Evolutionary conservation across 768 basidiomycete species (phyloP).

Genomic region (Grammothele lineata): DNA sequence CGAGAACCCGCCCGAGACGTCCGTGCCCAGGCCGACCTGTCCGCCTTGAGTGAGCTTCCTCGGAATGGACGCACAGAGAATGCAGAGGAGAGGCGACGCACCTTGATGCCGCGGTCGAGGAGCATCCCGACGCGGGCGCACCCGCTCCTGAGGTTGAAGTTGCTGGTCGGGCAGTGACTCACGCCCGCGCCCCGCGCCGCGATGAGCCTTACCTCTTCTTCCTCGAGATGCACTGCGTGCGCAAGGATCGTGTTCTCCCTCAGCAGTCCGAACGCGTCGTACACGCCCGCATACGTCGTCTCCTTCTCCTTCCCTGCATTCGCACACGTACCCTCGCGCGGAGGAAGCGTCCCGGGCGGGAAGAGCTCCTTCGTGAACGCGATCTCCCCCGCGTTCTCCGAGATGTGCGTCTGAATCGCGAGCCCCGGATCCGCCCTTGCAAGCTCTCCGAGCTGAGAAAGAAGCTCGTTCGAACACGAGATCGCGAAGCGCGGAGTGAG

Average conservation of each 20-base stretch:
- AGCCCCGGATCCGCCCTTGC: slow-evolving; percentile 56
- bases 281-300: slow-evolving; percentile 70
- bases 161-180: slow-evolving; percentile 92
- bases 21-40: slow-evolving; percentile 93
- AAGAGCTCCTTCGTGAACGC: slow-evolving; percentile 62
- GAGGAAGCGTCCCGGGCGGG: slow-evolving; percentile 31
- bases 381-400: slow-evolving; percentile 79
- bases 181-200: slow-evolving; percentile 64
- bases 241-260: slow-evolving; percentile 79
- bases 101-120: slow-evolving; percentile 86
- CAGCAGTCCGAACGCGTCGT: slow-evolving; percentile 75
- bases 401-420: slow-evolving; percentile 88
- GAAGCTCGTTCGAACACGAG: slow-evolving; percentile 72
- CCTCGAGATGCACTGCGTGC: slow-evolving; percentile 78
- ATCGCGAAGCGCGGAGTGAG: slow-evolving; percentile 97
- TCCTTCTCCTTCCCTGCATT: neutral
- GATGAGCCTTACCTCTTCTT: slow-evolving; percentile 71
- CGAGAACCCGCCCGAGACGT: slow-evolving; percentile 84
- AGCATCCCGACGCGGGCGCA: slow-evolving; percentile 74
- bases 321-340: neutral
- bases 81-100: slow-evolving; percentile 25
- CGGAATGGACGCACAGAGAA: neutral
- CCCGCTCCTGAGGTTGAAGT: slow-evolving; percentile 87
- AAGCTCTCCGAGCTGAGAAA: slow-evolving; percentile 56
- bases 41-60: too few relatives aligned